Percentiles rank a stretch among this genome's conserved stretches.
Evolutionary conservation across 1,284 basidiomycete species (phyloP).

Genomic region (Malassezia slooffiae): DNA sequence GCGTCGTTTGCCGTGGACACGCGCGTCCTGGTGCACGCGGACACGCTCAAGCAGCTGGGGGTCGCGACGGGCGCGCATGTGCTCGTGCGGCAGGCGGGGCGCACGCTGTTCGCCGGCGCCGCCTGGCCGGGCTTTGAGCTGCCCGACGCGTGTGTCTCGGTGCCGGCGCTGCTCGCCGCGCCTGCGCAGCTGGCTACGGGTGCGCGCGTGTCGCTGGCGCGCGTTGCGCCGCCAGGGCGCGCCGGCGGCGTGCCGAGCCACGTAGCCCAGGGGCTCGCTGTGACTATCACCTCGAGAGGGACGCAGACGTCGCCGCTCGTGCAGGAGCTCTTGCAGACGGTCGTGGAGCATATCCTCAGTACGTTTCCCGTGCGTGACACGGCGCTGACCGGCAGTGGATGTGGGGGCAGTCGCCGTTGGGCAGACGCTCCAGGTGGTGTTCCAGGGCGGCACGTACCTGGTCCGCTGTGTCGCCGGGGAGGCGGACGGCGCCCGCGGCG

Average conservation of each 20-base stretch:
- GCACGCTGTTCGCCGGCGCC: conserved; percentile 24
- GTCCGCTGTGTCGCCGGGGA: neutral
- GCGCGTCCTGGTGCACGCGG: conserved; percentile 59
- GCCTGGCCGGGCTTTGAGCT: conserved; percentile 40
- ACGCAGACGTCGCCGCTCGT: conserved; percentile 6
- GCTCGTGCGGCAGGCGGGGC: conserved; percentile 48
- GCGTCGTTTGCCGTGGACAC: conserved; percentile 7
- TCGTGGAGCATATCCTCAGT: conserved; percentile 10
- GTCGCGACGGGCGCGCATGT: conserved; percentile 62
- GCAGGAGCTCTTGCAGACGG: conserved; percentile 18
- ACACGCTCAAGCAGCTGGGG: conserved; percentile 57
- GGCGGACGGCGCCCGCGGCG: too few relatives aligned
- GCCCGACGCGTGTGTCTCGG: conserved; percentile 13
- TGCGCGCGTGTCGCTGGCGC: neutral
- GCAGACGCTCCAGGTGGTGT: conserved; percentile 14
- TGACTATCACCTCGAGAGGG: too few relatives aligned
- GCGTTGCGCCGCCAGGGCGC: neutral
- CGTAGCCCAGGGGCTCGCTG: too few relatives aligned
- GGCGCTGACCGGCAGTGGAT: conserved; percentile 3
- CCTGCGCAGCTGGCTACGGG: neutral
- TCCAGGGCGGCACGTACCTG: conserved; percentile 12
- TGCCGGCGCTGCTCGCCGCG: neutral
- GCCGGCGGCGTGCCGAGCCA: neutral
- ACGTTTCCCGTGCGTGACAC: too few relatives aligned
- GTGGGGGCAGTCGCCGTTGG: conserved; percentile 17